Conservation (phyloP, 2,329 filamentous ascomycete genomes). For the Xylariaceae sp. region DNA sequence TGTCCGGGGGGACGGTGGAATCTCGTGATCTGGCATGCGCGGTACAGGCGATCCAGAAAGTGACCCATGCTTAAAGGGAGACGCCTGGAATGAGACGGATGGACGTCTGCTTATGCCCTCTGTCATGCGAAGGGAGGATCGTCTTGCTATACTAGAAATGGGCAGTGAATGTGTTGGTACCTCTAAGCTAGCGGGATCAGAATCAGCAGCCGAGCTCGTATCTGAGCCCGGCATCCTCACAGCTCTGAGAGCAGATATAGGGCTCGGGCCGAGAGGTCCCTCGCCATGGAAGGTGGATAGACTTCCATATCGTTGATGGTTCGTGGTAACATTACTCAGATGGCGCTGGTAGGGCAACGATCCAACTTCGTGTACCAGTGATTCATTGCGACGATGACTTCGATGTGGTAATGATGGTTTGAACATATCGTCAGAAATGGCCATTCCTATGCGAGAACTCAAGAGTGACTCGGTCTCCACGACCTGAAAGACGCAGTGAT, state of each 20-base stretch:
- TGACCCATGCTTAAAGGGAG: slow-evolving; percentile 89
- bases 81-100: slow-evolving; percentile 74
- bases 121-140: slow-evolving; percentile 38
- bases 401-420: slow-evolving; percentile 66
- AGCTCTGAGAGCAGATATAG: slow-evolving; percentile 74
- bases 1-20: slow-evolving; percentile 50
- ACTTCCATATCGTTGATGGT: slow-evolving; percentile 80
- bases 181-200: slow-evolving; percentile 43
- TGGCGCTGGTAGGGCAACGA: slow-evolving; percentile 67
- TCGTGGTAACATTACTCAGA: slow-evolving; percentile 47
- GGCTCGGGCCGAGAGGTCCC: slow-evolving; percentile 71
- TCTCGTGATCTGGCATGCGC: slow-evolving; percentile 44
- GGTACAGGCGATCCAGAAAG: slow-evolving; percentile 79
- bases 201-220: slow-evolving; percentile 53
- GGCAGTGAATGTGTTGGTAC: slow-evolving; percentile 49
- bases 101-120: slow-evolving; percentile 61
- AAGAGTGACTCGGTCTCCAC: slow-evolving; percentile 87
- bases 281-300: slow-evolving; percentile 86
- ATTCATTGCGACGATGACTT: slow-evolving; percentile 36
- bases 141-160: slow-evolving; percentile 36
- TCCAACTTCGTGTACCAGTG: slow-evolving; percentile 52
- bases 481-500: slow-evolving; percentile 83
- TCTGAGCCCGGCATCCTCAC: slow-evolving; percentile 58
- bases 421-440: slow-evolving; percentile 82
- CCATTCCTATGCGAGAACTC: slow-evolving; percentile 83